Conservation (phyloP, 352 stramenopile genomes). For the Hyaloperonospora arabidopsidis region DNA sequence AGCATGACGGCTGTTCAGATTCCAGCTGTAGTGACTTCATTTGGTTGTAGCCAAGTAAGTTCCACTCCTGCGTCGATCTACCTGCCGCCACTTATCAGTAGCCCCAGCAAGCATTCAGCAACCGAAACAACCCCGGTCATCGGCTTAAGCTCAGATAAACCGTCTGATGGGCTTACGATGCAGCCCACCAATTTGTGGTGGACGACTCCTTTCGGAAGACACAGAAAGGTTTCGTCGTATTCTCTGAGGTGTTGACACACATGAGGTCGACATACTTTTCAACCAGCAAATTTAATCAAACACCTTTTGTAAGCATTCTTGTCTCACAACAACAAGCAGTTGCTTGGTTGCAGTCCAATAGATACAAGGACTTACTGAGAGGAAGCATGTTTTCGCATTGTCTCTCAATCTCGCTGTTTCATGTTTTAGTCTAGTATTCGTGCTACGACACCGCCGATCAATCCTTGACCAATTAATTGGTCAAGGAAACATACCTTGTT, state of each 20-base stretch:
- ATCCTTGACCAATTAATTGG: too few relatives aligned
- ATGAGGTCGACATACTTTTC: not conserved
- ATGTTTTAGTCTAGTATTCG: too few relatives aligned
- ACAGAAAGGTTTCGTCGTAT: conserved; percentile 32
- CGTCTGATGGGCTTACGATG: conserved; percentile 1
- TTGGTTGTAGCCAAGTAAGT: not conserved
- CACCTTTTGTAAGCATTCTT: conserved; percentile 3
- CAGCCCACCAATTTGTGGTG: conserved; percentile 20
- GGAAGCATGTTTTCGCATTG: too few relatives aligned
- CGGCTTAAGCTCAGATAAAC: conserved; percentile 13
- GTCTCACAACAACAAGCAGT: too few relatives aligned
- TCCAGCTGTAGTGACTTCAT: not conserved
- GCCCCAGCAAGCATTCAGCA: conserved; percentile 1
- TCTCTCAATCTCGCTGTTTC: too few relatives aligned
- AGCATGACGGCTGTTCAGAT: not conserved
- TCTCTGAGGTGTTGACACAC: conserved; percentile 20
- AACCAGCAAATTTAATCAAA: conserved; percentile 25
- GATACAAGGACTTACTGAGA: too few relatives aligned
- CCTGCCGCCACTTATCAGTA: not conserved
- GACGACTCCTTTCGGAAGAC: conserved; percentile 18
- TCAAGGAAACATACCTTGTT: too few relatives aligned
- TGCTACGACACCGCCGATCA: too few relatives aligned
- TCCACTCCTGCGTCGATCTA: conserved; percentile 8
- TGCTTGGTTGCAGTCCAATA: too few relatives aligned
- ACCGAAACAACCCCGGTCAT: conserved; percentile 3